Evolutionary conservation across 2,329 filamentous ascomycete genomes (phyloP).

Genomic region (Biscogniauxia sp.): DNA sequence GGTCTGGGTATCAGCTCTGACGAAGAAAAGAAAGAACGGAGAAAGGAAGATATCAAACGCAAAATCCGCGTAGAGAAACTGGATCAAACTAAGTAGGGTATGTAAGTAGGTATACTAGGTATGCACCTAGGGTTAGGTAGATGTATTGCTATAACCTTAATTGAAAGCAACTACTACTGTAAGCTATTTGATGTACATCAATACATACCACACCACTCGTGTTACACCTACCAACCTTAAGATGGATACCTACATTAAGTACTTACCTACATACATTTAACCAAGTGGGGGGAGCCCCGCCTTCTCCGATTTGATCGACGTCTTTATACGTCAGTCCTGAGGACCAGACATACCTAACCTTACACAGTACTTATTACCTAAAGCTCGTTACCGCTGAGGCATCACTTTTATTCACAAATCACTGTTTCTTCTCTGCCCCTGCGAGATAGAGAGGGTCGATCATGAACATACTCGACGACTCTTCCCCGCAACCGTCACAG

Average conservation of each 20-base stretch:
- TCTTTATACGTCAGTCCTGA: background rate
- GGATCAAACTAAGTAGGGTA: background rate
- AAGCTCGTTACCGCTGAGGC: background rate
- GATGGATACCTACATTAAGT: too few relatives aligned
- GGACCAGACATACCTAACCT: background rate
- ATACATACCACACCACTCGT: too few relatives aligned
- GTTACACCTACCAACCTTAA: too few relatives aligned
- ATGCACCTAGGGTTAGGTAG: too few relatives aligned
- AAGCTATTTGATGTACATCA: too few relatives aligned
- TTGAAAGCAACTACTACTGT: too few relatives aligned
- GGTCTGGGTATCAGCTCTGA: slow-evolving; percentile 20
- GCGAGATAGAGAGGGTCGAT: background rate
- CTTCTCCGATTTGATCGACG: background rate
- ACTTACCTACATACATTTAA: background rate
- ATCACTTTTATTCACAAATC: background rate
- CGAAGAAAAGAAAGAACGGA: slow-evolving; percentile 24
- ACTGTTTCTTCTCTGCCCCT: background rate
- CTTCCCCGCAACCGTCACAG: background rate
- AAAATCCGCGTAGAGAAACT: slow-evolving; percentile 19
- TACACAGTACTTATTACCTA: background rate
- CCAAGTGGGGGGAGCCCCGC: background rate
- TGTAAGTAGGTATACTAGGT: too few relatives aligned
- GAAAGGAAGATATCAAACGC: slow-evolving; percentile 20
- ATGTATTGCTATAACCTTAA: too few relatives aligned
- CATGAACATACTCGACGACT: slow-evolving; percentile 1